These are phyloP conservation scores for Chalara sp. DNA, from an alignment of 2,329 filamentous ascomycete species.

Conservation along the genomic window DNA sequence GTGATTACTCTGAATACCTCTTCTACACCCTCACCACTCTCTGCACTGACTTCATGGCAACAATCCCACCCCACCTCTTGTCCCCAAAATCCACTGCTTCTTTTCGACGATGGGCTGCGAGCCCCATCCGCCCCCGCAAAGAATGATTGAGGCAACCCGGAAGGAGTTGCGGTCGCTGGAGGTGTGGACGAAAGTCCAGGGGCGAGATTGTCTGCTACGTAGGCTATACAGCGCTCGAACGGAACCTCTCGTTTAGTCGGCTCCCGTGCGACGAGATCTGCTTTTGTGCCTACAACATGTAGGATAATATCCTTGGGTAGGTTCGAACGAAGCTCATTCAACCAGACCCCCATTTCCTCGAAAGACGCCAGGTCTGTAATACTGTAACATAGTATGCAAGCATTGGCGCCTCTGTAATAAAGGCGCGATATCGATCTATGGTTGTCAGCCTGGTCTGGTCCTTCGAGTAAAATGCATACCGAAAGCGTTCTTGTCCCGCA, in stretches of 20 bases:
- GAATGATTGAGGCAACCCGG: not conserved
- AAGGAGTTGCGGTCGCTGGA: slow-evolving; percentile 51
- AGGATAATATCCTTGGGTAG: slow-evolving; percentile 68
- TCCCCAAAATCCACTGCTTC: slow-evolving; percentile 77
- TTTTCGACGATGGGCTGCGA: slow-evolving; percentile 54
- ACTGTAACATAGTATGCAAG: slow-evolving; percentile 89
- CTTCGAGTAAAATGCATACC: slow-evolving; percentile 29
- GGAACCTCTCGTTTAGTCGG: slow-evolving; percentile 75
- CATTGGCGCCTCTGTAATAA: slow-evolving; percentile 94
- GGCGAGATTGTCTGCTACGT: slow-evolving; percentile 85
- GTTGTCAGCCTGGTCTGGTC: not conserved
- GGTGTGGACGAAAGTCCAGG: slow-evolving; percentile 62
- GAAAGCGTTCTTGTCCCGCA: slow-evolving; percentile 90
- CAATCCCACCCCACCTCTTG: slow-evolving; percentile 94
- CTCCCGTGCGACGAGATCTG: slow-evolving; percentile 82
- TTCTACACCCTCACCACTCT: slow-evolving; percentile 90
- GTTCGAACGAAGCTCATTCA: slow-evolving; percentile 76
- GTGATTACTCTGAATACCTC: slow-evolving; percentile 92
- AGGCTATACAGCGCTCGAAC: slow-evolving; percentile 92
- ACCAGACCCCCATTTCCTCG: slow-evolving; percentile 86
- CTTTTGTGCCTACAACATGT: slow-evolving; percentile 92
- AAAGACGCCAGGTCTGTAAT: slow-evolving; percentile 84
- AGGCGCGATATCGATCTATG: slow-evolving; percentile 73
- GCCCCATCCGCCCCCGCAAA: slow-evolving; percentile 2
- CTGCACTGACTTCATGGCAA: slow-evolving; percentile 93